phyloP scores from a whole-genome alignment of 2,329 filamentous ascomycete species.

The Fusarium globosum region DNA sequence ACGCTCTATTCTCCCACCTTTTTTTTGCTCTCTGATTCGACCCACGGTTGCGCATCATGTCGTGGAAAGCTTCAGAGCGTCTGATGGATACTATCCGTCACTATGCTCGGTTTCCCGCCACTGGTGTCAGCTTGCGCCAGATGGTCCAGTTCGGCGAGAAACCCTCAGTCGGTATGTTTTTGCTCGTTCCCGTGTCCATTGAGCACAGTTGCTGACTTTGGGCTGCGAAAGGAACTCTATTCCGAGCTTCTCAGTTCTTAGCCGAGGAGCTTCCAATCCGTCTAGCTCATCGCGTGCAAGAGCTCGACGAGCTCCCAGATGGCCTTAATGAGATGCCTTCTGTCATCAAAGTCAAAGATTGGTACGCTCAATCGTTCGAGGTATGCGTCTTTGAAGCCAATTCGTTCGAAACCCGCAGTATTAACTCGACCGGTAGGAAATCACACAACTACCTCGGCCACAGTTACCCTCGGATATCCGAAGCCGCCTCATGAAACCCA shows the following conservation, averaged over 20 bases:
- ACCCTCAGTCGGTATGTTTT: slow-evolving; percentile 88
- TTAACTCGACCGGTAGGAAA: slow-evolving; percentile 71
- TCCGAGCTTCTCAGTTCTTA: slow-evolving; percentile 97
- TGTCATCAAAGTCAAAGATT: slow-evolving; percentile 93
- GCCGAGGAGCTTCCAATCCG: slow-evolving; percentile 98
- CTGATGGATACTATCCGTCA: slow-evolving; percentile 98
- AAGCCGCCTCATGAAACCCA: slow-evolving; percentile 79
- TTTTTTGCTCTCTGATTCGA: slow-evolving; percentile 24
- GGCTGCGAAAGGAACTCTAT: slow-evolving; percentile 79
- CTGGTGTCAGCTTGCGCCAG: slow-evolving; percentile 93
- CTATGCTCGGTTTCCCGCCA: slow-evolving; percentile 96
- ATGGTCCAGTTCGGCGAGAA: slow-evolving; percentile 99
- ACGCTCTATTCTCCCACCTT: slow-evolving; percentile 1
- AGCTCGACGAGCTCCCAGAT: slow-evolving; percentile 91
- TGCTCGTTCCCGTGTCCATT: slow-evolving; percentile 84
- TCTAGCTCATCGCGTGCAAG: slow-evolving; percentile 94
- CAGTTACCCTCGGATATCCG: slow-evolving; percentile 79
- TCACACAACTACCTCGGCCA: slow-evolving; percentile 86
- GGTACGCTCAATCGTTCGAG: slow-evolving; percentile 99
- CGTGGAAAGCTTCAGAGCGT: slow-evolving; percentile 90
- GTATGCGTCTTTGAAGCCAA: slow-evolving; percentile 59
- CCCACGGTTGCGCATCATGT: slow-evolving; percentile 67
- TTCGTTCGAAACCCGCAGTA: not conserved
- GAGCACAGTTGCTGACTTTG: slow-evolving; percentile 46
- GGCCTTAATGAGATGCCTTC: slow-evolving; percentile 98